phyloP scores from a whole-genome alignment of 495 filamentous ascomycete genomes.

The Platismatia glauca region DNA sequence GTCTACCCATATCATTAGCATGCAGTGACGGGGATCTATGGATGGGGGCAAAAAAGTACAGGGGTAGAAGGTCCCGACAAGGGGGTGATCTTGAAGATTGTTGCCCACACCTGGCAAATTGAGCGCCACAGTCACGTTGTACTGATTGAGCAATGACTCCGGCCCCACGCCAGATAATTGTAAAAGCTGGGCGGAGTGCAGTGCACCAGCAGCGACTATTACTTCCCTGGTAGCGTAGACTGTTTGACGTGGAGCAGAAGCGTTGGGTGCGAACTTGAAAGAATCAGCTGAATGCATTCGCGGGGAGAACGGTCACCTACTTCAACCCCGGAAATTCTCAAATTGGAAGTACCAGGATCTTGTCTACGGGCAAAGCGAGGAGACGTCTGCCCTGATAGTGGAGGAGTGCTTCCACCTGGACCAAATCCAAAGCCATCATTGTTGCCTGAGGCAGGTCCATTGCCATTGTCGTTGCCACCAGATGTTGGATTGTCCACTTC shows the following conservation, averaged over 20 bases:
- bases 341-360: slow-evolving; percentile 14
- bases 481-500: slow-evolving; percentile 18
- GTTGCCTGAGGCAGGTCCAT: slow-evolving; percentile 18
- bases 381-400: slow-evolving; percentile 8
- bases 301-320: slow-evolving; percentile 4
- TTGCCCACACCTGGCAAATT: slow-evolving; percentile 48
- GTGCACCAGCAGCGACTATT: slow-evolving; percentile 48
- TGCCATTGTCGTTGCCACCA: slow-evolving; percentile 23
- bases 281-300: neutral
- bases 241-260: slow-evolving; percentile 20
- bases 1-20: slow-evolving; percentile 11
- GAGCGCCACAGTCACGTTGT: slow-evolving; percentile 36
- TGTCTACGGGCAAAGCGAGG: slow-evolving; percentile 17
- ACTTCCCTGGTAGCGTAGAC: slow-evolving; percentile 46
- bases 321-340: slow-evolving; percentile 24
- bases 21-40: neutral
- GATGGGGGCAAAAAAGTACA: slow-evolving; percentile 12
- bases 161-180: slow-evolving; percentile 49
- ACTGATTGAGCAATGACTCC: slow-evolving; percentile 31
- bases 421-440: slow-evolving; percentile 26
- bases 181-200: slow-evolving; percentile 50
- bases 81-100: slow-evolving; percentile 49
- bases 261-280: slow-evolving; percentile 23
- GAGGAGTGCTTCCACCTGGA: slow-evolving; percentile 23
- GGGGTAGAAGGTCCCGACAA: slow-evolving; percentile 28